Conservation (phyloP, 331 rosid species). For the Erythrophleum ivorense region DNA sequence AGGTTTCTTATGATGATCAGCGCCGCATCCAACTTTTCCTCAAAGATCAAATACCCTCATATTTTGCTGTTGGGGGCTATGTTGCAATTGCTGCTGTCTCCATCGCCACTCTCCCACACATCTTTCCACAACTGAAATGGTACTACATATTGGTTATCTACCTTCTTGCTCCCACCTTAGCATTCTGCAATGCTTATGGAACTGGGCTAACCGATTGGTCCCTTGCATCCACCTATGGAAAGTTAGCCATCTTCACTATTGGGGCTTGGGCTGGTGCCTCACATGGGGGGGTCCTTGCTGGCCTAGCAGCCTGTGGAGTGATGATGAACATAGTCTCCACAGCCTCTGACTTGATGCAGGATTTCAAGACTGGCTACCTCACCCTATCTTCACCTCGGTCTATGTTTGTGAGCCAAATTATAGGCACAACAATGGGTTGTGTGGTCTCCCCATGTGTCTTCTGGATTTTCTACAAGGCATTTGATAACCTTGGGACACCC, state of each 20-base stretch:
- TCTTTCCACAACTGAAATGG: constrained; percentile 54
- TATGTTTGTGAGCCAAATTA: constrained; percentile 20
- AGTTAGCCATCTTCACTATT: constrained; percentile 17
- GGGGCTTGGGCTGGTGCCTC: constrained; percentile 27
- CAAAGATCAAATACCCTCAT: constrained; percentile 51
- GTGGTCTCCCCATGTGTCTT: neutral
- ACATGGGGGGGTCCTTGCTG: constrained; percentile 26
- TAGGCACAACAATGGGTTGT: constrained; percentile 17
- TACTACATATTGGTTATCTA: constrained; percentile 52
- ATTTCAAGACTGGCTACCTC: constrained; percentile 32
- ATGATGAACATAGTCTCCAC: constrained; percentile 28
- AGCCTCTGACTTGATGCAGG: constrained; percentile 34
- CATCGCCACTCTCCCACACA: constrained; percentile 44
- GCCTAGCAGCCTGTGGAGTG: constrained; percentile 27
- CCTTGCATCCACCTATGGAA: constrained; percentile 13
- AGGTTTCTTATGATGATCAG: constrained; percentile 45
- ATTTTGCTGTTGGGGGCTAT: constrained; percentile 52
- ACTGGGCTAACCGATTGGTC: constrained; percentile 20
- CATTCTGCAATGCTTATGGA: constrained; percentile 26
- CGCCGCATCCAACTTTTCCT: constrained; percentile 46
- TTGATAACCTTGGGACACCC: constrained; percentile 8
- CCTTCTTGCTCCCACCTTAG: constrained; percentile 44
- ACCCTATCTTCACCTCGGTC: constrained; percentile 28
- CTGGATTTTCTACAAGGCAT: constrained; percentile 25
- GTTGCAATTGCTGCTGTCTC: constrained; percentile 48